These are phyloP conservation scores for Fusarium sp. DNA, from an alignment of 2,329 filamentous ascomycete species.

Conservation along the genomic window DNA sequence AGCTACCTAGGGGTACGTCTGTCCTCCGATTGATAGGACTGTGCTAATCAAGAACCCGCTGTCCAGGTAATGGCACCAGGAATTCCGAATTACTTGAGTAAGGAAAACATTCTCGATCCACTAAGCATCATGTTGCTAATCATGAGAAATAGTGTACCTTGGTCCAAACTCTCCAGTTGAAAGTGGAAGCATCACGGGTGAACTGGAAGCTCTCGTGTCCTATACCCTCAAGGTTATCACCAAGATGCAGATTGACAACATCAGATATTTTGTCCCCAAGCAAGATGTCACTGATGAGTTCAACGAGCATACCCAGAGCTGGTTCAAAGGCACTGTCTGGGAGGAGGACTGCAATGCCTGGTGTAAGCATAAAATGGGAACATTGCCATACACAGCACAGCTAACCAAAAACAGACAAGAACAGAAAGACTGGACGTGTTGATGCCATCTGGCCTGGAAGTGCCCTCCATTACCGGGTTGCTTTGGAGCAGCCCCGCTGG, in stretches of 20 bases:
- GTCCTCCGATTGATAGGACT: not conserved
- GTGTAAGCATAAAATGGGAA: not conserved
- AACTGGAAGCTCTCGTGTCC: not conserved
- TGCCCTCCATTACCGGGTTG: not conserved
- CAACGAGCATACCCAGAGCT: not conserved
- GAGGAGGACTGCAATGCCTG: not conserved
- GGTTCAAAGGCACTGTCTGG: not conserved
- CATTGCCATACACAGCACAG: no score
- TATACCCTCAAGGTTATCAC: not conserved
- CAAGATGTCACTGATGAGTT: not conserved
- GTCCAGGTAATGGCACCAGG: not conserved
- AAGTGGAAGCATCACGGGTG: not conserved
- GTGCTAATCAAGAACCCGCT: not conserved
- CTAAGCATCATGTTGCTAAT: no score
- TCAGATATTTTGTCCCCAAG: not conserved
- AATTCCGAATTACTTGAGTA: not conserved
- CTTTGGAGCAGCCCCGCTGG: not conserved
- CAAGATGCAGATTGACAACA: not conserved
- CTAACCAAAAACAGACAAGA: not conserved
- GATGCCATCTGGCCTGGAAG: not conserved
- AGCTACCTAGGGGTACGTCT: not conserved
- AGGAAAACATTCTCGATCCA: no score
- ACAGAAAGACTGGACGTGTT: not conserved
- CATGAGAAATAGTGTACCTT: not conserved
- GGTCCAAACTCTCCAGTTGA: not conserved